These are phyloP conservation scores for Acacia acuminata DNA, from an alignment of 306 rosid species.

Conservation along the genomic window DNA sequence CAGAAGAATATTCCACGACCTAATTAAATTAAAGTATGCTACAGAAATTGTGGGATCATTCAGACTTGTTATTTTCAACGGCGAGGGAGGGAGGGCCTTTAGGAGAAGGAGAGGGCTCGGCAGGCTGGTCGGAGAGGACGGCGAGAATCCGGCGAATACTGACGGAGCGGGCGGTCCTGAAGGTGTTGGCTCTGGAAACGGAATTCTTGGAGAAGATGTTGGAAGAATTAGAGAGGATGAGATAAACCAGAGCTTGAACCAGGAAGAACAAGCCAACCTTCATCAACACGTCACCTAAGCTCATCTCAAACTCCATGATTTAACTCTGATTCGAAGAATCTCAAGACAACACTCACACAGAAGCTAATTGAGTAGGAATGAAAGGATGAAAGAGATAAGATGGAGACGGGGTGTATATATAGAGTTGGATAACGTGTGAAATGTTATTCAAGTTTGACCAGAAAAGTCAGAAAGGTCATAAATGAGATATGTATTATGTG, in stretches of 20 bases:
- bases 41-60: background rate
- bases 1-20: slow-evolving; percentile 3
- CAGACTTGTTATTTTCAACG: slow-evolving; percentile 7
- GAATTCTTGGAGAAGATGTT: slow-evolving; percentile 59
- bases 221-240: slow-evolving; percentile 82
- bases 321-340: background rate
- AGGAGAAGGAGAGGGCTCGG: slow-evolving; percentile 62
- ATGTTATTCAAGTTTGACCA: slow-evolving; percentile 27
- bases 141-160: slow-evolving; percentile 74
- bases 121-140: slow-evolving; percentile 68
- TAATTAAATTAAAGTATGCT: background rate
- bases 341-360: background rate
- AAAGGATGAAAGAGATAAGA: background rate
- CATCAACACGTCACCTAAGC: slow-evolving; percentile 51
- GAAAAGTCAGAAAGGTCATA: background rate
- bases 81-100: slow-evolving; percentile 36
- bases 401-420: slow-evolving; percentile 19
- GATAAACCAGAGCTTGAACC: slow-evolving; percentile 74
- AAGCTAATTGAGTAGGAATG: background rate
- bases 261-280: slow-evolving; percentile 65
- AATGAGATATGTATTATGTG: background rate
- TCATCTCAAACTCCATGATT: slow-evolving; percentile 34
- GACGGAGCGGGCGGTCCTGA: slow-evolving; percentile 63
- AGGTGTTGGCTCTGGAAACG: slow-evolving; percentile 54
- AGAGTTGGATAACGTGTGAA: background rate